Conservation (phyloP, 2,329 filamentous ascomycete species). For the Simplicillium aogashimaense region DNA sequence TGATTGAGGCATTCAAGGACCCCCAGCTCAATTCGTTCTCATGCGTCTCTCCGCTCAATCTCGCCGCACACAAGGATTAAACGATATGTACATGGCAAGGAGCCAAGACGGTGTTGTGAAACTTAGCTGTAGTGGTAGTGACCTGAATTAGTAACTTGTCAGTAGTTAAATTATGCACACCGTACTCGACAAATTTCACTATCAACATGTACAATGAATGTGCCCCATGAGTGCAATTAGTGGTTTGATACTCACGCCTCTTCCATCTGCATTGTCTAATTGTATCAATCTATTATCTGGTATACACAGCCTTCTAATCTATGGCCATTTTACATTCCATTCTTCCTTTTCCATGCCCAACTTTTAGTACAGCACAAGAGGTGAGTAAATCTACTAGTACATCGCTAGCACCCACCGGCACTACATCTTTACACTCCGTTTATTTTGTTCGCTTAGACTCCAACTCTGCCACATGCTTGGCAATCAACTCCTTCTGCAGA, state of each 20-base stretch:
- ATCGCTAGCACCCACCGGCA: no score
- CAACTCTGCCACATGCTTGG: slow-evolving; percentile 49
- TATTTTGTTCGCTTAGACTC: slow-evolving; percentile 47
- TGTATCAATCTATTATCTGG: background rate
- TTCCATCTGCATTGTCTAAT: background rate
- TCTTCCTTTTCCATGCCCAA: background rate
- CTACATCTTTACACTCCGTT: slow-evolving; percentile 6
- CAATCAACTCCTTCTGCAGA: slow-evolving; percentile 60
- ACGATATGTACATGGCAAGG: no score
- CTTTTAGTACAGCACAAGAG: background rate
- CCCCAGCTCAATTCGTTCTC: slow-evolving; percentile 11
- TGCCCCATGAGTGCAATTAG: no score
- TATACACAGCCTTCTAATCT: background rate
- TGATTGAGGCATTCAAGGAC: slow-evolving; percentile 9
- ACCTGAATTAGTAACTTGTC: no score
- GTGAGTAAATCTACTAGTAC: no score
- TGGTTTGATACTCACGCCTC: no score
- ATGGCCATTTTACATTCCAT: background rate
- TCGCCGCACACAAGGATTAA: background rate
- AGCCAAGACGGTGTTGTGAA: no score
- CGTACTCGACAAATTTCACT: no score
- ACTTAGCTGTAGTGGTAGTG: no score
- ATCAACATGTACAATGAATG: no score
- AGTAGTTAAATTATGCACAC: no score
- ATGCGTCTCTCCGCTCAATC: slow-evolving; percentile 9